A percentile compares a stretch with the other conserved stretches of the same genome.
phyloP scores from a whole-genome alignment of 2,329 filamentous ascomycete genomes.

The Alternaria gansuensis region DNA sequence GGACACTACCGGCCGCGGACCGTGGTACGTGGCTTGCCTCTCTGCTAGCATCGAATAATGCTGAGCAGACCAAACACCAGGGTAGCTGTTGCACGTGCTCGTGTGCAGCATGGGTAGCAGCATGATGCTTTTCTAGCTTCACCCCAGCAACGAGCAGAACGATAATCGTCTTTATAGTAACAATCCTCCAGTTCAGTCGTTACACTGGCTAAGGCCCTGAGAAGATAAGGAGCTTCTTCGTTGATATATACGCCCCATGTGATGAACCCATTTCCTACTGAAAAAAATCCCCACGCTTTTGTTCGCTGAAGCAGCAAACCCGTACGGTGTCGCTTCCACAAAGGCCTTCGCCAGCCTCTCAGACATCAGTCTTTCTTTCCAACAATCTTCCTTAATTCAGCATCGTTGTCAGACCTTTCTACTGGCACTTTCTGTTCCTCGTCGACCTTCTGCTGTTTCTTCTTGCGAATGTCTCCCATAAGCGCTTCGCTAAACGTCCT shows the following conservation, averaged over 20 bases:
- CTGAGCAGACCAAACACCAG: not conserved
- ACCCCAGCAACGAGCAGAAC: not conserved
- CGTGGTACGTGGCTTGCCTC: conserved; percentile 11
- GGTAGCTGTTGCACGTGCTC: conserved; percentile 1
- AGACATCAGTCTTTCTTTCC: conserved; percentile 42
- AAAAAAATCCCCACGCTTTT: not conserved
- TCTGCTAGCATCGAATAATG: conserved; percentile 4
- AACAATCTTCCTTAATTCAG: conserved; percentile 51
- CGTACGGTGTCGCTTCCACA: not conserved
- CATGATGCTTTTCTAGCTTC: not conserved
- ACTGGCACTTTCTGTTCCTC: conserved; percentile 39
- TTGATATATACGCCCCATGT: not conserved
- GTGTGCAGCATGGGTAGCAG: conserved; percentile 5
- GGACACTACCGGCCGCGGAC: conserved; percentile 38
- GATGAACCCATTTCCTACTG: not conserved
- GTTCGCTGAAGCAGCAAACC: not conserved
- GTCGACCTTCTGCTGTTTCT: conserved; percentile 36
- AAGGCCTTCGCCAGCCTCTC: not conserved
- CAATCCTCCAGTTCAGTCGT: not conserved
- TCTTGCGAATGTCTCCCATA: conserved; percentile 46
- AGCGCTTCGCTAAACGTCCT: conserved; percentile 47
- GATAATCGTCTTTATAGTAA: not conserved
- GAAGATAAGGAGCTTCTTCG: not conserved
- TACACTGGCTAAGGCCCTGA: not conserved
- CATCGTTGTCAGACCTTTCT: conserved; percentile 50